phyloP scores from a whole-genome alignment of 2,329 filamentous ascomycete genomes.

The Fusarium buxicola region DNA sequence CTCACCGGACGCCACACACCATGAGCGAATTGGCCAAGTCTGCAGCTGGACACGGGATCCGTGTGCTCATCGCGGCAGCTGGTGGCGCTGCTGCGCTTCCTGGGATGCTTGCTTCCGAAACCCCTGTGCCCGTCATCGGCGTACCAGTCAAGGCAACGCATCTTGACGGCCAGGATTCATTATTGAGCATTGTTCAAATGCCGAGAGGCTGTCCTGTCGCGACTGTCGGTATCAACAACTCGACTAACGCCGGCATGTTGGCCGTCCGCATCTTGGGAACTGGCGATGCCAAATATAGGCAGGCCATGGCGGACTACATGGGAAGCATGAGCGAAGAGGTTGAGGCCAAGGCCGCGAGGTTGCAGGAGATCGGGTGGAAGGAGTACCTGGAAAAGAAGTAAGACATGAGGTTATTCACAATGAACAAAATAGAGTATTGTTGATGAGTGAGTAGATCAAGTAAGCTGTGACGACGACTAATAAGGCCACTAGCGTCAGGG shows the following conservation, averaged over 20 bases:
- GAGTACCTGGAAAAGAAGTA: neutral
- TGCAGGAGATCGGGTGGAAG: constrained; percentile 55
- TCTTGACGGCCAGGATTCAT: constrained; percentile 76
- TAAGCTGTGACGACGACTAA: no score
- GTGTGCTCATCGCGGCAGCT: constrained; percentile 80
- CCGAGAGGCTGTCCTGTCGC: constrained; percentile 78
- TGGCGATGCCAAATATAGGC: constrained; percentile 69
- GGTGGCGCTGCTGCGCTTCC: constrained; percentile 80
- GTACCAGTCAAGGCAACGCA: constrained; percentile 81
- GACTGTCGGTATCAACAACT: constrained; percentile 84
- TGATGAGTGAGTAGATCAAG: no score
- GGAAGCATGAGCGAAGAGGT: constrained; percentile 60
- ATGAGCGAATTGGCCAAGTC: constrained; percentile 76
- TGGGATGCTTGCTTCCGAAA: constrained; percentile 80
- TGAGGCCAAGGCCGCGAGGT: constrained; percentile 67
- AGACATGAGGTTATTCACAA: no score
- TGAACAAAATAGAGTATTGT: no score
- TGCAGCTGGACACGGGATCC: constrained; percentile 73
- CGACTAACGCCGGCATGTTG: constrained; percentile 79
- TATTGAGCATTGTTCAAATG: constrained; percentile 83
- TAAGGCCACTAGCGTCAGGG: no score
- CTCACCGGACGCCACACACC: constrained; percentile 77
- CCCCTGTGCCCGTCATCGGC: constrained; percentile 79
- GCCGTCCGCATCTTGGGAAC: constrained; percentile 75
- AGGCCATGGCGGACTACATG: constrained; percentile 64